phyloP scores from a whole-genome alignment of 345 rosid species.

The Aquilaria yunnanensis region DNA sequence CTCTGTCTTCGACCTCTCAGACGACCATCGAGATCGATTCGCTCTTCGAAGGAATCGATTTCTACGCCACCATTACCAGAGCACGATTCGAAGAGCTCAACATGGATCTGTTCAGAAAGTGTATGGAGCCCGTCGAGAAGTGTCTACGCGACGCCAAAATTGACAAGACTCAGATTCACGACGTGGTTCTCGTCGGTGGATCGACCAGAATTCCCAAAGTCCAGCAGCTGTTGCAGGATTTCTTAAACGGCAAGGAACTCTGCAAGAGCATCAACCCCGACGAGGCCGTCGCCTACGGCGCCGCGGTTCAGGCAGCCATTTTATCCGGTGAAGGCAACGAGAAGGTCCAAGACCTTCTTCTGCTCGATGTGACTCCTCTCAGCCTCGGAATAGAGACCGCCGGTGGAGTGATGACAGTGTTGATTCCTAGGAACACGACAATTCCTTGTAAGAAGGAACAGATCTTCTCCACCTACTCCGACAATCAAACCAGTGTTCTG shows the following conservation, averaged over 20 bases:
- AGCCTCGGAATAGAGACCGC: conserved; percentile 32
- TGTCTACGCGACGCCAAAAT: conserved; percentile 24
- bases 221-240: conserved; percentile 18
- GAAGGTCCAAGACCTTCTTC: conserved; percentile 29
- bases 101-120: conserved; percentile 29
- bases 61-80: conserved; percentile 26
- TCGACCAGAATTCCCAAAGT: conserved; percentile 25
- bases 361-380: conserved; percentile 29
- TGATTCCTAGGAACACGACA: conserved; percentile 29
- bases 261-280: conserved; percentile 27
- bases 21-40: conserved; percentile 34
- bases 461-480: conserved; percentile 30
- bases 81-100: conserved; percentile 30
- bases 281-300: conserved; percentile 28
- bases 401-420: conserved; percentile 24
- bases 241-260: conserved; percentile 25
- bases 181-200: conserved; percentile 20
- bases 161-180: conserved; percentile 18
- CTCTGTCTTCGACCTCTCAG: conserved; percentile 25
- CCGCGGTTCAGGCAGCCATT: conserved; percentile 23
- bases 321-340: conserved; percentile 20
- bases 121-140: conserved; percentile 32
- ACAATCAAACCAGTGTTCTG: conserved; percentile 23
- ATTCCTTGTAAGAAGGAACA: conserved; percentile 32
- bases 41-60: conserved; percentile 24